Evolutionary conservation across 768 basidiomycete genomes (phyloP).

Genomic region (Lepiota subincarnata): DNA sequence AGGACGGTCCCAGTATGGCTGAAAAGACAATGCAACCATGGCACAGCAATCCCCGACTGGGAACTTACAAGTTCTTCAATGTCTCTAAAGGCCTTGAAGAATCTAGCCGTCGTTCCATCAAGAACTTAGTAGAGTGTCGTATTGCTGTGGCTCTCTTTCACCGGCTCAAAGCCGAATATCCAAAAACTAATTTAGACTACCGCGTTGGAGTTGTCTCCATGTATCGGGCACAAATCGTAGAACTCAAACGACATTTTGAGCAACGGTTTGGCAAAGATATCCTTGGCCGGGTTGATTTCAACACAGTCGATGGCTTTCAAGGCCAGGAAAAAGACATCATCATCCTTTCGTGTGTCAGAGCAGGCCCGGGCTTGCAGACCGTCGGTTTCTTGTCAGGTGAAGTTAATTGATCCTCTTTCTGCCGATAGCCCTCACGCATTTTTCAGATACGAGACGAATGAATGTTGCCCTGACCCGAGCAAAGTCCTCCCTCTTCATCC

Average conservation of each 20-base stretch:
- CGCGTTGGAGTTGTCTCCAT: slow-evolving; percentile 75
- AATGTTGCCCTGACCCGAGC: slow-evolving; percentile 99
- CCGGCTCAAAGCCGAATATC: slow-evolving; percentile 62
- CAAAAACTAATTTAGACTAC: slow-evolving; percentile 37
- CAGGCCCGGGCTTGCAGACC: slow-evolving; percentile 75
- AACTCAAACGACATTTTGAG: slow-evolving; percentile 67
- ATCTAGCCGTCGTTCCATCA: slow-evolving; percentile 60
- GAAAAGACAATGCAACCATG: slow-evolving; percentile 78
- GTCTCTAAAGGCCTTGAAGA: slow-evolving; percentile 69
- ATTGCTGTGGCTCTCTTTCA: slow-evolving; percentile 76
- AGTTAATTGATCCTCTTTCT: slow-evolving; percentile 4
- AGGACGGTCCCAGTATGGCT: slow-evolving; percentile 89
- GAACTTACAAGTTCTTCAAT: slow-evolving; percentile 88
- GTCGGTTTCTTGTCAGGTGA: slow-evolving; percentile 88
- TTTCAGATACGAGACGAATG: slow-evolving; percentile 78
- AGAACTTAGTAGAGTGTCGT: slow-evolving; percentile 70
- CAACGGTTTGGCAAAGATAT: slow-evolving; percentile 70
- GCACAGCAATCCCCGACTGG: slow-evolving; percentile 77
- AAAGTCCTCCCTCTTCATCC: slow-evolving; percentile 87
- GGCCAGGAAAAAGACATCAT: slow-evolving; percentile 99
- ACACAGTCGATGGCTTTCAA: slow-evolving; percentile 98
- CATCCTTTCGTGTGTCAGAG: slow-evolving; percentile 94
- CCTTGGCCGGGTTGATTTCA: slow-evolving; percentile 76
- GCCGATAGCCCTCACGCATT: slow-evolving; percentile 4
- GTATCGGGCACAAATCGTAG: slow-evolving; percentile 87